Conservation (phyloP, 2,329 filamentous ascomycete genomes). For the Trichoderma gracile region DNA sequence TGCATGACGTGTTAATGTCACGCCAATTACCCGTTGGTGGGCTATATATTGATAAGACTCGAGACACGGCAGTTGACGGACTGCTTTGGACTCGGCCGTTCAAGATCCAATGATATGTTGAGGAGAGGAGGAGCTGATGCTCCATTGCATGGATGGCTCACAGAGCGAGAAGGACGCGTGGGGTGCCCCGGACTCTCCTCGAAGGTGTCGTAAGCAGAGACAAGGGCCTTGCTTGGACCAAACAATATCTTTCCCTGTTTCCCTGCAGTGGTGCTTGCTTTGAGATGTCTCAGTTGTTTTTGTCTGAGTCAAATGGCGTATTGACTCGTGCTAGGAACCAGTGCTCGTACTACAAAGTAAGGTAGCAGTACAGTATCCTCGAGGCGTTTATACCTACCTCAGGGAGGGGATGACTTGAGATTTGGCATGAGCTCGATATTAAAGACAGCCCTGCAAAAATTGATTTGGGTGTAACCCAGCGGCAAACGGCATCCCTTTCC, state of each 20-base stretch:
- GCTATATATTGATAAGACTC: background rate
- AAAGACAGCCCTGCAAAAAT: background rate
- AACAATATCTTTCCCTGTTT: background rate
- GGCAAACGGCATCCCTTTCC: background rate
- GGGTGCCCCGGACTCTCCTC: slow-evolving; percentile 4
- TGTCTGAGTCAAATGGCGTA: background rate
- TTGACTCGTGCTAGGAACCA: too few relatives aligned
- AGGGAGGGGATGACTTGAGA: too few relatives aligned
- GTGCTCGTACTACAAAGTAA: too few relatives aligned
- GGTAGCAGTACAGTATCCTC: too few relatives aligned
- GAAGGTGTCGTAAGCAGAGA: background rate
- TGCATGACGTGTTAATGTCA: background rate
- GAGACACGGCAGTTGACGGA: background rate
- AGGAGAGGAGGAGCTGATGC: slow-evolving; percentile 2
- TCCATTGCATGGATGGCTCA: slow-evolving; percentile 1
- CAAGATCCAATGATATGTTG: background rate
- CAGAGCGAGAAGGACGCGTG: slow-evolving; percentile 6
- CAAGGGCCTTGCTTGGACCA: background rate
- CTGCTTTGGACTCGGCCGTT: background rate
- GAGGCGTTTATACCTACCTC: too few relatives aligned
- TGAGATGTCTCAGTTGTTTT: slow-evolving; percentile 12
- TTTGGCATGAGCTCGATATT: background rate
- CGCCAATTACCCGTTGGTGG: background rate
- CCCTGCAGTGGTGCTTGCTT: slow-evolving; percentile 4
- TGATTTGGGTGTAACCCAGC: background rate